phyloP scores from a whole-genome alignment of 2,329 filamentous ascomycete genomes.

The Chrysoporthe puriensis region DNA sequence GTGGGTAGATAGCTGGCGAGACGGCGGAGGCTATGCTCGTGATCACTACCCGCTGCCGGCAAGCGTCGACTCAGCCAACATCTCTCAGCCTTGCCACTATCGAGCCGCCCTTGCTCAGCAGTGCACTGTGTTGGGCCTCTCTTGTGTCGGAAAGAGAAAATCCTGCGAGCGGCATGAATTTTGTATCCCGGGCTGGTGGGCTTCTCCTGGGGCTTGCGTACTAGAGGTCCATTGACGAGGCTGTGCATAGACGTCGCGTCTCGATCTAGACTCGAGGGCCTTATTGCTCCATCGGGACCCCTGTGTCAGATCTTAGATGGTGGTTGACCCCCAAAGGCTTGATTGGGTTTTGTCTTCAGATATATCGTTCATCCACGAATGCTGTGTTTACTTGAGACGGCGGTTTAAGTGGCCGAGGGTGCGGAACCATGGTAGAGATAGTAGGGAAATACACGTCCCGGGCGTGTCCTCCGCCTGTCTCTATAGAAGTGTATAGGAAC shows the following conservation, averaged over 20 bases:
- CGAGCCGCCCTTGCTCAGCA: not conserved
- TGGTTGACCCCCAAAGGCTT: not conserved
- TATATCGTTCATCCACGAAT: not conserved
- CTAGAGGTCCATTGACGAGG: not conserved
- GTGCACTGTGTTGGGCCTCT: not conserved
- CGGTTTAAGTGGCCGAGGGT: not conserved
- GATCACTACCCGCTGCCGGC: not conserved
- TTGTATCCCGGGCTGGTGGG: not conserved
- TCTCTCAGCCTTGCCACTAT: not conserved
- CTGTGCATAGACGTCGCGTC: not conserved
- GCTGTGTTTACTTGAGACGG: not conserved
- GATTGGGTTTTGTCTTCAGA: not conserved
- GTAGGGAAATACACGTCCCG: not conserved
- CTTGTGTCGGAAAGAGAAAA: not conserved
- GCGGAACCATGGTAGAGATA: not conserved
- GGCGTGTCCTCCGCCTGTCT: not conserved
- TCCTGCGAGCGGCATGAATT: not conserved
- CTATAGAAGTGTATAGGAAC: not conserved
- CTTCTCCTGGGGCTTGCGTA: not conserved
- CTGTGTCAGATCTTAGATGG: not conserved
- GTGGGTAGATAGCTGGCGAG: not conserved
- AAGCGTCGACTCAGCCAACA: not conserved
- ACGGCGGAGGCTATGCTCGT: not conserved
- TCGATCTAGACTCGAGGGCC: slow-evolving; percentile 3
- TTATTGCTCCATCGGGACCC: not conserved